Conservation (phyloP, 352 stramenopile genomes). For the Aphanomyces invadans region DNA sequence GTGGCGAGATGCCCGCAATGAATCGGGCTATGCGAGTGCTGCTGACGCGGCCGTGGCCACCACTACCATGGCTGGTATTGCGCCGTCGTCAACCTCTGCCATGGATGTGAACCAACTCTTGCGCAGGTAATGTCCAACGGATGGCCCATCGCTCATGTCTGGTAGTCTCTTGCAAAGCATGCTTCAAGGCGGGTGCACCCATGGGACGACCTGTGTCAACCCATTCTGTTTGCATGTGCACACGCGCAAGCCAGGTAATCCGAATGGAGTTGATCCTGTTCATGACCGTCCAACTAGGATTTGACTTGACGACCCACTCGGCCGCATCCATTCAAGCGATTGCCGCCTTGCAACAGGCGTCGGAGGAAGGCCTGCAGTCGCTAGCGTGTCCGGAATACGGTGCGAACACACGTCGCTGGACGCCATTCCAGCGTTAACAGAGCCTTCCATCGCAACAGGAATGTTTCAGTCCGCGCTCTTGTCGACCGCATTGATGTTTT, state of each 20-base stretch:
- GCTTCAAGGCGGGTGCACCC: slow-evolving; percentile 5
- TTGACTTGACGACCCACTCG: slow-evolving; percentile 6
- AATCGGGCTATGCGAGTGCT: slow-evolving; percentile 42
- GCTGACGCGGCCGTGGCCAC: background rate
- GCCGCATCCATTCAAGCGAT: background rate
- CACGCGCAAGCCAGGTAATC: background rate
- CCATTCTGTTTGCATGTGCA: slow-evolving; percentile 4
- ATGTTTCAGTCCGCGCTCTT: background rate
- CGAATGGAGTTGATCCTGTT: background rate
- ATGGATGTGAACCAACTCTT: slow-evolving; percentile 4
- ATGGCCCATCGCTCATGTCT: too few relatives aligned
- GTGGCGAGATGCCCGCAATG: slow-evolving; percentile 62
- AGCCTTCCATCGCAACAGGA: background rate
- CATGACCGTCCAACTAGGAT: too few relatives aligned
- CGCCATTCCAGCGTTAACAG: background rate
- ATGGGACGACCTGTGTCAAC: background rate
- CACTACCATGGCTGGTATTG: background rate
- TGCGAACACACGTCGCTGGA: background rate
- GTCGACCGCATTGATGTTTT: background rate
- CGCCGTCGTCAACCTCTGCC: too few relatives aligned
- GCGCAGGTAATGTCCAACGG: too few relatives aligned
- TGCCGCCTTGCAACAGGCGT: background rate
- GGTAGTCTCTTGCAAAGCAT: background rate
- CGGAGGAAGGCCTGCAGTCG: background rate
- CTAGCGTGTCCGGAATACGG: background rate